A percentile compares a stretch with the other conserved stretches of the same genome.
Evolutionary conservation across 2,329 filamentous ascomycete species (phyloP).

Genomic region (Periconia sp.): DNA sequence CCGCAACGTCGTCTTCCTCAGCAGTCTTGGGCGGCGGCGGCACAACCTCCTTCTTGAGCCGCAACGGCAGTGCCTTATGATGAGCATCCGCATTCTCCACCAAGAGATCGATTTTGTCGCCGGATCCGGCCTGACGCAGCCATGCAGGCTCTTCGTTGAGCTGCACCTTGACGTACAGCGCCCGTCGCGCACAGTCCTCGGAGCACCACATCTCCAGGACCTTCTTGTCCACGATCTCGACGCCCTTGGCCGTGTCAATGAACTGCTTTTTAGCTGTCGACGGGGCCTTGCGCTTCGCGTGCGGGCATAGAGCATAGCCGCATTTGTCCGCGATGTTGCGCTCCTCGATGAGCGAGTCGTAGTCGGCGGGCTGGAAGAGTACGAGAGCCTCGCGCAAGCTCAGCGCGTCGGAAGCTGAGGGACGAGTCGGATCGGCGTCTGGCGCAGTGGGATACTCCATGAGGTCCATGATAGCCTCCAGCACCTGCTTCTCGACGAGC

Average conservation of each 20-base stretch:
- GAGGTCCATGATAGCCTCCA: constrained; percentile 73
- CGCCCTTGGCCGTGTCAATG: constrained; percentile 63
- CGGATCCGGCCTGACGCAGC: constrained; percentile 67
- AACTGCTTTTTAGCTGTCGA: constrained; percentile 63
- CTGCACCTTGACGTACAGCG: constrained; percentile 87
- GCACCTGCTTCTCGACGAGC: constrained; percentile 75
- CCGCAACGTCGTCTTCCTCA: constrained; percentile 40
- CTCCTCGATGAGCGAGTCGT: constrained; percentile 86
- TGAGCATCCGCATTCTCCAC: constrained; percentile 42
- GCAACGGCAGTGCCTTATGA: constrained; percentile 32
- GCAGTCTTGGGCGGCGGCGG: constrained; percentile 15
- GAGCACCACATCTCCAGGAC: constrained; percentile 89
- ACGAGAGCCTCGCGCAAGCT: constrained; percentile 71
- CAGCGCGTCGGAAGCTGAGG: constrained; percentile 64
- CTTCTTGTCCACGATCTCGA: constrained; percentile 71
- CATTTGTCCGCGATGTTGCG: constrained; percentile 83
- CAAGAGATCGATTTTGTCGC: constrained; percentile 48
- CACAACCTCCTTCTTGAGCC: constrained; percentile 27
- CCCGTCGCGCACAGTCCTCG: constrained; percentile 75
- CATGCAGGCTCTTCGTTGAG: constrained; percentile 84
- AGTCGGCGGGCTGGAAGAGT: constrained; percentile 85
- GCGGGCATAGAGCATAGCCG: constrained; percentile 81
- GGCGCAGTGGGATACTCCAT: constrained; percentile 65
- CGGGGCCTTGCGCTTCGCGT: constrained; percentile 64
- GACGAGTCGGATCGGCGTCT: constrained; percentile 57